A percentile compares a stretch with the other conserved stretches of the same genome.
Evolutionary conservation across 2,329 filamentous ascomycete species (phyloP).

Genomic region (Pseudogymnoascus sp.): DNA sequence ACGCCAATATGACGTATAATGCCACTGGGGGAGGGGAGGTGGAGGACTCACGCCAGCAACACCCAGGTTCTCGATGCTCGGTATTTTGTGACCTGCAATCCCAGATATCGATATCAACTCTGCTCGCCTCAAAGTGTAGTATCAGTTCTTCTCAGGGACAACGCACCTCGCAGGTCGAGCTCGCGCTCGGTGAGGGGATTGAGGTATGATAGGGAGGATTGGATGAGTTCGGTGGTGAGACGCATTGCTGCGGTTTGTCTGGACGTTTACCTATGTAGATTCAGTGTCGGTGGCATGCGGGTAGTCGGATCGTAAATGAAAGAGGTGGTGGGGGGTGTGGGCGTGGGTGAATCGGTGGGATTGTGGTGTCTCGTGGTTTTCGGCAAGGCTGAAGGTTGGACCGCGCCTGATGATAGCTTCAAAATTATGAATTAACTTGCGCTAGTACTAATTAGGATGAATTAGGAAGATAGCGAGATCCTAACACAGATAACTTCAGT

Average conservation of each 20-base stretch:
- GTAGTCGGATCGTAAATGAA: neutral
- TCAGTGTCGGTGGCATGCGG: neutral
- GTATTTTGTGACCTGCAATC: constrained; percentile 90
- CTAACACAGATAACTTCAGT: neutral
- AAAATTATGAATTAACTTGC: constrained; percentile 1
- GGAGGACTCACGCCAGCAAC: constrained; percentile 69
- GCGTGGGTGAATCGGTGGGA: neutral
- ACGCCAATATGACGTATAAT: neutral
- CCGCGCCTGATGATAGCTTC: constrained; percentile 8
- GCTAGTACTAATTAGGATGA: constrained; percentile 6
- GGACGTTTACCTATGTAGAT: constrained; percentile 7
- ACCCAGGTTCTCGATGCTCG: constrained; percentile 94
- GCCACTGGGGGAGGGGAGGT: constrained; percentile 7
- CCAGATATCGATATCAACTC: constrained; percentile 67
- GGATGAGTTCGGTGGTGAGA: constrained; percentile 91
- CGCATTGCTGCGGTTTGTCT: constrained; percentile 57
- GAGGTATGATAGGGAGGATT: constrained; percentile 92
- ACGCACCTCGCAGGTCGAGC: constrained; percentile 98
- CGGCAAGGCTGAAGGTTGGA: constrained; percentile 12
- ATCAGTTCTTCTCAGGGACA: constrained; percentile 80
- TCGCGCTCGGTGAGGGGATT: constrained; percentile 98
- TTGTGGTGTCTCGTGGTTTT: constrained; percentile 9
- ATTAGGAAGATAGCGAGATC: neutral
- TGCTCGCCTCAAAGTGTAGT: constrained; percentile 77
- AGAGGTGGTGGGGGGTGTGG: neutral